Conservation (phyloP, 495 filamentous ascomycete species). For the Parathielavia hyrcaniae region DNA sequence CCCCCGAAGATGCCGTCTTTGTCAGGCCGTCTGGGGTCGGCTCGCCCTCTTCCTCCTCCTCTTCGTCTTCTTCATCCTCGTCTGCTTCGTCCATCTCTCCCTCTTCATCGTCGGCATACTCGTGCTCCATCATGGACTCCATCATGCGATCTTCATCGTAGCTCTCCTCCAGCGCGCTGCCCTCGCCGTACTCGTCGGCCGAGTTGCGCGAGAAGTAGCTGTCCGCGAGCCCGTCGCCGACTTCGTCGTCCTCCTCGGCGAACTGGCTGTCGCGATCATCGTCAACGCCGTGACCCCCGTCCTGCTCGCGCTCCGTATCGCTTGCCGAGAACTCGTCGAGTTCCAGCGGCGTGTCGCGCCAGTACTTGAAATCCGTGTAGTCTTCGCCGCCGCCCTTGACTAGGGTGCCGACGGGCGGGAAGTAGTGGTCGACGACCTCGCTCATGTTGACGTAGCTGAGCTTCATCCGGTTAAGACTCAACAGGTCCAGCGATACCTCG, state of each 20-base stretch:
- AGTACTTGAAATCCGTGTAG: slow-evolving; percentile 85
- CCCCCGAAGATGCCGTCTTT: slow-evolving; percentile 8
- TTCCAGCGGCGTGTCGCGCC: slow-evolving; percentile 68
- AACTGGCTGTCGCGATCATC: slow-evolving; percentile 17
- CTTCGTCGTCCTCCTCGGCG: slow-evolving; percentile 39
- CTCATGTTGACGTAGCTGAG: slow-evolving; percentile 96
- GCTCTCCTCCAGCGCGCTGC: slow-evolving; percentile 19
- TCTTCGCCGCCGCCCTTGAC: slow-evolving; percentile 75
- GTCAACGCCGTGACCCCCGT: slow-evolving; percentile 26
- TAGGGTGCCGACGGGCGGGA: slow-evolving; percentile 72
- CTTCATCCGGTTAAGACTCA: slow-evolving; percentile 89
- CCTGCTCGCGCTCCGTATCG: slow-evolving; percentile 53
- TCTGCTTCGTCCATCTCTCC: slow-evolving; percentile 38
- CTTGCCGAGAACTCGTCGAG: slow-evolving; percentile 74
- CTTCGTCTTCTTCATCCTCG: slow-evolving; percentile 31
- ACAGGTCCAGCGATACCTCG: slow-evolving; percentile 86
- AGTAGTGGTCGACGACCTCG: slow-evolving; percentile 95
- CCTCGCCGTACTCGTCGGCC: slow-evolving; percentile 1
- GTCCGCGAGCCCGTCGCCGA: slow-evolving; percentile 44
- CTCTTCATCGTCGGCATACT: slow-evolving; percentile 35
- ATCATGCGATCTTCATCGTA: slow-evolving; percentile 36
- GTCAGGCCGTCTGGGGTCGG: slow-evolving; percentile 1
- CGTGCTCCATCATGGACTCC: slow-evolving; percentile 27
- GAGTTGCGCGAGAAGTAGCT: slow-evolving; percentile 44
- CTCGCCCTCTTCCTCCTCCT: background rate